A percentile compares a stretch with the other conserved stretches of the same genome.
Conservation (phyloP, 257 asterid species). For the Datura wrightii region DNA sequence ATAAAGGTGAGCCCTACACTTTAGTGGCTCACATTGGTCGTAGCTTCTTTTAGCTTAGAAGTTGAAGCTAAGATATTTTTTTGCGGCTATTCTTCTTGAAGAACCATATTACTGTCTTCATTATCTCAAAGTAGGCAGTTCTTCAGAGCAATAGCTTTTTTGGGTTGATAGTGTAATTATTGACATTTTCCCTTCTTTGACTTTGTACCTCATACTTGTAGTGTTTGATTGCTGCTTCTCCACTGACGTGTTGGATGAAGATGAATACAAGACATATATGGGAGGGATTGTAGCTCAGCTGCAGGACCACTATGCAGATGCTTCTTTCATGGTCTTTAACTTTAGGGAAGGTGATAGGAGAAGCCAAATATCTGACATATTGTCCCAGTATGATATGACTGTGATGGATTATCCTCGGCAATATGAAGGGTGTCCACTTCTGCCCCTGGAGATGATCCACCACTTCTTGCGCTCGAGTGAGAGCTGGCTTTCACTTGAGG, state of each 20-base stretch:
- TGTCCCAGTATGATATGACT: constrained; percentile 96
- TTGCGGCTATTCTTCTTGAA: neutral
- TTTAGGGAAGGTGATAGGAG: constrained; percentile 89
- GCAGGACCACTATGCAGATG: constrained; percentile 96
- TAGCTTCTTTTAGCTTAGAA: neutral
- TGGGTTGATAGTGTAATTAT: neutral
- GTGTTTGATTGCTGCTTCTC: constrained; percentile 99
- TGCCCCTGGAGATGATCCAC: constrained; percentile 95
- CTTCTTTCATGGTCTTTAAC: constrained; percentile 98
- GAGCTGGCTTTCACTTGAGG: constrained; percentile 98
- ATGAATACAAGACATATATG: constrained; percentile 85
- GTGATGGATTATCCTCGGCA: constrained; percentile 99
- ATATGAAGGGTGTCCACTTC: constrained; percentile 87
- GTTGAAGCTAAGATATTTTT: neutral
- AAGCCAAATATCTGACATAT: constrained; percentile 84
- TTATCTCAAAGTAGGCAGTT: neutral
- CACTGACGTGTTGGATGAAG: constrained; percentile 86
- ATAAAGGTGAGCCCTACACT: neutral
- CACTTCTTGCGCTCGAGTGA: constrained; percentile 97
- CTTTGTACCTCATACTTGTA: constrained; percentile 44
- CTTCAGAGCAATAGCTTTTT: neutral
- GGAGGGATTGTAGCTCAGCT: constrained; percentile 97
- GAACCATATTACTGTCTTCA: neutral
- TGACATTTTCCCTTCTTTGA: constrained; percentile 33
- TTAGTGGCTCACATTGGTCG: neutral